Base-by-base conservation (phyloP, 192 early-diverging fungal genomes). In the Coemansia sp. region DNA sequence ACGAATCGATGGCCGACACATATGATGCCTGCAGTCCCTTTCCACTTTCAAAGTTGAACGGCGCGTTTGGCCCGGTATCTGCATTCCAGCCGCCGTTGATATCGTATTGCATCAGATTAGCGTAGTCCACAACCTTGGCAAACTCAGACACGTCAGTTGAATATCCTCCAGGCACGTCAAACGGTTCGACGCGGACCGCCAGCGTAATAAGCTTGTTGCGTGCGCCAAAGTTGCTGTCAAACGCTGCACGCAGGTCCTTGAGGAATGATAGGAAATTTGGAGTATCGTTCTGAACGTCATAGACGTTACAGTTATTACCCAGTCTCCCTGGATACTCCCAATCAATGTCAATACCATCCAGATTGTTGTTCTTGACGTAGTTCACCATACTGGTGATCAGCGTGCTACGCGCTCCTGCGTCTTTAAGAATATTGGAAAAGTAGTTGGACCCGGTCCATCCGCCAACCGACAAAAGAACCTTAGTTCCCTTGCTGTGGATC, bases 61-160 rank as follows among this genome's bases (percentile, higher is more conserved):
- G 87, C n/a, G 88, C 87, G 56, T 88, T 88, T 10, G 88, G 88
- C 2, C 87, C 87, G 1, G 86, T 89, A 1, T 67, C 71, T n/a
- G 67, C 36, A 51, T 77, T 81, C 87, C 87, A 91, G 6, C 84
- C 72, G 33, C 87, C 84, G 59, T 80, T 69, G 51, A 80, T 84
- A 72, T 88, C 89, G 61, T 91, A 90, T 16, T 83, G 83, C 89
- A 92, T 91, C 28, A 94, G 57, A 38, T 91, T 88, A 56, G 90
- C 85, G 25, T 83, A 85, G 67, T 87, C 83, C 7, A 93, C 81
- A 10, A 84, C 76, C 50, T 84, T 80, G 48, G 84, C 86, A 80
- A 86, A 90, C 14, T 68, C 87, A 16, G 80, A 76, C 2, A 89
- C 80, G 25, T 89, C 82, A 0, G 61, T 65, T 18, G 84, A 58